Base-by-base conservation (phyloP, 768 basidiomycete species). In the Tremella mesenterica region DNA sequence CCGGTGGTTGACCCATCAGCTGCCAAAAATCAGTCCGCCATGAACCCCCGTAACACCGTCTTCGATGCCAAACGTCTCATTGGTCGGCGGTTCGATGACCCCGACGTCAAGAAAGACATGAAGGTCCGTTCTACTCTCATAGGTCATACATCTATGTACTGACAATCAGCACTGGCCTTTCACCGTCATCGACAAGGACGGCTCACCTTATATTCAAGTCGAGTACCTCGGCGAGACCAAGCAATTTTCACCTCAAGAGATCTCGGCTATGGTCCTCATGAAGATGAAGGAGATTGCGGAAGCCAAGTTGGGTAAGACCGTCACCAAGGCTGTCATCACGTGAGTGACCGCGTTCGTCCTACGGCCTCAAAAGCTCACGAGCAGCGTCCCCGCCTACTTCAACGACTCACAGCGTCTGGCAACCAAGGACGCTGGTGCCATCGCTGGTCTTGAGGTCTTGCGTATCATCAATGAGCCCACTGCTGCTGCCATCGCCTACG, bases 391-490 rank as follows among this genome's bases (percentile, higher is more conserved):
- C 38, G 95, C 95, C 60, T 99, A 97, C 81, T 97, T 97, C 81
- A 99, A 99, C 77, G 95, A 97, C 79, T 99, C 95, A 25, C 95
- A 99, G 74, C 91, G 95, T 79, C 81, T 95, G 59, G 93, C 95
- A 48, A 97, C 95, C 75, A 97, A 97, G 79, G 95, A 99, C 76
- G 95, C 95, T 59, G 95, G 95, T 76, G 81, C 87, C 65, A 99
- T 99, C 65, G 82, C 95, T 69, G 95, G 95, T 60, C 88, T 99
- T 59, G 92, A 99, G 73, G 91, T 99, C 67, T 88, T 99, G 77
- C 93, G 95, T 78, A 99, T 99, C 81, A 99, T 99, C 81, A 99
- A 99, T 78, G 95, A 99, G 79, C 95, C 95, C 59, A 99, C 95
- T 50, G 95, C 95, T 48, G 95, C 95, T 54, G 95, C 95, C 72